A percentile compares a stretch with the other conserved stretches of the same genome.
phyloP scores from a whole-genome alignment of 2,329 filamentous ascomycete genomes.

The Fusarium papillatum region DNA sequence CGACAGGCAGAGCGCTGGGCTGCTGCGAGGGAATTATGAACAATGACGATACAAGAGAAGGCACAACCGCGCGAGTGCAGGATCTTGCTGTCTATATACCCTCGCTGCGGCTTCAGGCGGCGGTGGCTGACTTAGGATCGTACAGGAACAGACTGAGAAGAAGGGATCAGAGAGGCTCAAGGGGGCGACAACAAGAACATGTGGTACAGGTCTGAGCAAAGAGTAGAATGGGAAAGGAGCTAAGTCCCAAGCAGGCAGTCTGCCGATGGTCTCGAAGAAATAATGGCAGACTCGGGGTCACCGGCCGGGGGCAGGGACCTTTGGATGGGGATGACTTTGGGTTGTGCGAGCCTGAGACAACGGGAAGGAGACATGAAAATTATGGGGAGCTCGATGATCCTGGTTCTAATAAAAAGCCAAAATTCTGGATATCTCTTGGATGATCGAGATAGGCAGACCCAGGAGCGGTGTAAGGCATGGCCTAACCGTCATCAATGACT shows the following conservation, averaged over 20 bases:
- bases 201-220: conserved; percentile 41
- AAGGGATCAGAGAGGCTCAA: conserved; percentile 35
- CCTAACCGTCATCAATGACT: conserved; percentile 20
- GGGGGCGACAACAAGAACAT: conserved; percentile 39
- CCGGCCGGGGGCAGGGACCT: conserved; percentile 43
- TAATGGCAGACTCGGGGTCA: conserved; percentile 45
- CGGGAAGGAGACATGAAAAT: conserved; percentile 52
- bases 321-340: conserved; percentile 44
- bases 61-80: conserved; percentile 49
- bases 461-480: conserved; percentile 31
- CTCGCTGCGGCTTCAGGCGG: conserved; percentile 43
- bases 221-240: conserved; percentile 28
- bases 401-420: conserved; percentile 41
- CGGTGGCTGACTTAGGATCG: conserved; percentile 46
- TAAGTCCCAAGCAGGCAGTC: conserved; percentile 38
- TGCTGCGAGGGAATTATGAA: conserved; percentile 35
- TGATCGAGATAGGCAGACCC: conserved; percentile 22
- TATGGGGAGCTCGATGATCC: conserved; percentile 50
- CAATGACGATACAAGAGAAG: conserved; percentile 40
- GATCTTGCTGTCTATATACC: conserved; percentile 56
- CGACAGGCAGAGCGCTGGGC: conserved; percentile 33
- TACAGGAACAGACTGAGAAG: conserved; percentile 42
- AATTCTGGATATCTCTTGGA: conserved; percentile 29
- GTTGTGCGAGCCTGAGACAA: conserved; percentile 61
- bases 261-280: conserved; percentile 42